Base-by-base conservation (phyloP, 345 rosid species). In the Passiflora organensis region DNA sequence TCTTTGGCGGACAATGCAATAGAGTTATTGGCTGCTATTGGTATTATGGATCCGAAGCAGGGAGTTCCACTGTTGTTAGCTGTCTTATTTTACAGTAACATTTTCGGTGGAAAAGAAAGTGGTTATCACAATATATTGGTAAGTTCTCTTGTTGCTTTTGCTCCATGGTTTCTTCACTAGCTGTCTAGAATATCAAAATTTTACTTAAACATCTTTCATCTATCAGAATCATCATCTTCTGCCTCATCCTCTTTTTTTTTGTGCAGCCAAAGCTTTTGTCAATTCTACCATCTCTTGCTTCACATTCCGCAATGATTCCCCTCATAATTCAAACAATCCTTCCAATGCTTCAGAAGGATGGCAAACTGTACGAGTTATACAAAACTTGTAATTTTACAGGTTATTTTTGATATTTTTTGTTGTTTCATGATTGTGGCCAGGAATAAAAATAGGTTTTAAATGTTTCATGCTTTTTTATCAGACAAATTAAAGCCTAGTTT, bases 211-310 rank as follows among this genome's bases (percentile, higher is more conserved):
- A 22, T 67, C 56, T 43, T 25, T 63, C 22, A 13, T 34, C 58
- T 47, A 19, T 44, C 24, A 59, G 21, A 48, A 50, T 50, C 28
- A 42, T 45, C 15, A 48, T 28, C 21, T n/a, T n/a, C n/a, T n/a
- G n/a, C n/a, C n/a, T n/a, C n/a, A n/a, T n/a, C n/a, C n/a, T n/a
- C 28, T 10, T 46, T 56, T 46, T 28, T 0, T 43, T 57, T 43
- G 58, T 72, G 68, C 84, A 91, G 97, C 73, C 82, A 58, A 87
- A 85, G 76, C 80, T 91, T 70, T 60, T 91, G 76, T 74, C 85
- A 42, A 57, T 87, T 78, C 87, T 91, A 65, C 97, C 97, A 28
- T 80, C 85, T 51, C 79, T 91, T 52, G 96, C 96, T 74, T 79
- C 95, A 32, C 87, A 85, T 52, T 79, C 80, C 51, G 76, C 76